Conservation (phyloP, 345 rosid species). For the Pistacia atlantica region DNA sequence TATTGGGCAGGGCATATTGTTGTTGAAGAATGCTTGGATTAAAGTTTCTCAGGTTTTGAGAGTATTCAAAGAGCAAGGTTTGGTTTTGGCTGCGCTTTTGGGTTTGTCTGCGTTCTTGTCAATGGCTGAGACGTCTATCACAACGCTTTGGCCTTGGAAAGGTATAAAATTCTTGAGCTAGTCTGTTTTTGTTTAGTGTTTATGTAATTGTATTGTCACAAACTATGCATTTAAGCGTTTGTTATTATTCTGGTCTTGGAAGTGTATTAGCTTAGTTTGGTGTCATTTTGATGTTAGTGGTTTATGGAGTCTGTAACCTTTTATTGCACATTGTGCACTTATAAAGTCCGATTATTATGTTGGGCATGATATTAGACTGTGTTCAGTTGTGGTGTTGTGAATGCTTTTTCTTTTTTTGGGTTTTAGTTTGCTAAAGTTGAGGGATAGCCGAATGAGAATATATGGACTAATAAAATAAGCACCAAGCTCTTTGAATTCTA, state of each 20-base stretch:
- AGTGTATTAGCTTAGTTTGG: no score
- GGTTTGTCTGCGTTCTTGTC: slow-evolving; percentile 90
- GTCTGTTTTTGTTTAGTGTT: background rate
- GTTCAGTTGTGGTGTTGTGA: background rate
- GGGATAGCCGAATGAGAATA: background rate
- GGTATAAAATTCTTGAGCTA: slow-evolving; percentile 38
- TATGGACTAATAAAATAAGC: background rate
- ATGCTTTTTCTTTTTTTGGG: background rate
- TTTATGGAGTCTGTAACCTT: no score
- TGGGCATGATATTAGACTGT: background rate
- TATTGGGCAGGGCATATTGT: slow-evolving; percentile 57
- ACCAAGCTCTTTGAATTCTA: background rate
- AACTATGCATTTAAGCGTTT: no score
- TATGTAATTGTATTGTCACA: background rate
- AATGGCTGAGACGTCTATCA: slow-evolving; percentile 95
- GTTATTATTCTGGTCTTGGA: no score
- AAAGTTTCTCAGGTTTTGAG: slow-evolving; percentile 66
- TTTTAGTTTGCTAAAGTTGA: background rate
- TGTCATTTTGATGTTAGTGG: background rate
- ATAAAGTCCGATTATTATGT: background rate
- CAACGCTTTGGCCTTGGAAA: slow-evolving; percentile 97
- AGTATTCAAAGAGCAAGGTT: slow-evolving; percentile 76
- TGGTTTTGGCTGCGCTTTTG: slow-evolving; percentile 66
- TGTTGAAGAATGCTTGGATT: slow-evolving; percentile 70
- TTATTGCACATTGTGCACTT: background rate